Evolutionary conservation across 805 yeast genomes (phyloP).

Genomic region (Candida corydali): DNA sequence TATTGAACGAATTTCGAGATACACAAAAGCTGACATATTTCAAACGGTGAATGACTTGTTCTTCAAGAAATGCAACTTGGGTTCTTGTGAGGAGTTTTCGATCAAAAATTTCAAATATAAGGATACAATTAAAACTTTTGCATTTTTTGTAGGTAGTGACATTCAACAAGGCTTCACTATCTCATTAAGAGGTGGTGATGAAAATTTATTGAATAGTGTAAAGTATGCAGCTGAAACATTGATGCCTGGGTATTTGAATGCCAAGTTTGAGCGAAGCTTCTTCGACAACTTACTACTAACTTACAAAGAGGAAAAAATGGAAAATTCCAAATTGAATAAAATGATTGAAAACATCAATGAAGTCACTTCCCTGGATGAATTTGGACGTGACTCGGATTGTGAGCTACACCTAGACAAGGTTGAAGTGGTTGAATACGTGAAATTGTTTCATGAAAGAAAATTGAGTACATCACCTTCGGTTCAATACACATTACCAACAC

Average conservation of each 20-base stretch:
- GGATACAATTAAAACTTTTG: conserved; percentile 59
- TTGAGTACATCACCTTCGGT: conserved; percentile 87
- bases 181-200: conserved; percentile 76
- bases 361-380: conserved; percentile 9
- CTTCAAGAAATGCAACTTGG: conserved; percentile 54
- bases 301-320: conserved; percentile 10
- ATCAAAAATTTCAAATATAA: conserved; percentile 61
- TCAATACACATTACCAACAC: conserved; percentile 63
- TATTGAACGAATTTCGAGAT: conserved; percentile 68
- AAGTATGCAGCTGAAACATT: conserved; percentile 79
- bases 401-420: conserved; percentile 22
- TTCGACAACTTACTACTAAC: conserved; percentile 18
- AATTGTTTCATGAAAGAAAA: conserved; percentile 44
- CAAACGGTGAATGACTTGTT: conserved; percentile 83
- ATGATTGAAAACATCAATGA: conserved; percentile 8
- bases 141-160: conserved; percentile 77
- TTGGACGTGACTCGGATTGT: conserved; percentile 12
- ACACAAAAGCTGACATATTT: conserved; percentile 81
- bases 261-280: conserved; percentile 61
- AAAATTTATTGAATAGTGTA: conserved; percentile 55
- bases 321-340: conserved; percentile 10
- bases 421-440: conserved; percentile 33
- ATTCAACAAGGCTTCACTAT: conserved; percentile 76
- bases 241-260: conserved; percentile 72
- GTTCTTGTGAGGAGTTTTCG: conserved; percentile 69